Conservation (phyloP, 495 filamentous ascomycete genomes). For the Poronia punctata region DNA sequence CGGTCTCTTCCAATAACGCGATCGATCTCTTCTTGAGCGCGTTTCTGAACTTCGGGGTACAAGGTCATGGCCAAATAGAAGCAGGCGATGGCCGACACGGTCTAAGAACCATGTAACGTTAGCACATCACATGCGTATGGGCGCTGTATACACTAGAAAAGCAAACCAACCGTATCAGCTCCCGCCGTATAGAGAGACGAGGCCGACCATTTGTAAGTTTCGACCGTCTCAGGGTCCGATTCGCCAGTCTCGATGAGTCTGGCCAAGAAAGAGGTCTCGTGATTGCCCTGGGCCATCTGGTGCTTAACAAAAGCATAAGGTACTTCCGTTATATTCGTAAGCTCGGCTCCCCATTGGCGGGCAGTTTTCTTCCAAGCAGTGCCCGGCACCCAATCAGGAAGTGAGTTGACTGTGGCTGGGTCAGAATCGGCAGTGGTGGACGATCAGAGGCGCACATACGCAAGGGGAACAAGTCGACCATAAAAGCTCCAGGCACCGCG, state of each 20-base stretch:
- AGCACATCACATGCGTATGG: background rate
- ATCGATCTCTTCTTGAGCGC: conserved; percentile 47
- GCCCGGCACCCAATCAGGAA: conserved; percentile 45
- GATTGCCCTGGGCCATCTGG: conserved; percentile 30
- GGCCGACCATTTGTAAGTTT: conserved; percentile 37
- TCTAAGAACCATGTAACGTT: conserved; percentile 7
- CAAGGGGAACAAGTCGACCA: conserved; percentile 34
- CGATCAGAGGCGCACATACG: conserved; percentile 8
- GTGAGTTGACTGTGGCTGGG: conserved; percentile 21
- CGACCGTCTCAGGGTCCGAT: conserved; percentile 23
- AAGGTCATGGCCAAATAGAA: conserved; percentile 48
- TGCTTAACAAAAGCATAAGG: conserved; percentile 41
- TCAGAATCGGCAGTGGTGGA: background rate
- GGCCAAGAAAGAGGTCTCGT: conserved; percentile 35
- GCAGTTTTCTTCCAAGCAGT: conserved; percentile 36
- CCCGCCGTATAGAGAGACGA: conserved; percentile 40
- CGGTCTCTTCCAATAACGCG: conserved; percentile 39
- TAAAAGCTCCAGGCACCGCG: conserved; percentile 30
- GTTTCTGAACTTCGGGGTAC: conserved; percentile 23
- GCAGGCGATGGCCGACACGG: conserved; percentile 27
- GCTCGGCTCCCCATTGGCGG: conserved; percentile 19
- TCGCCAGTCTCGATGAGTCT: conserved; percentile 24
- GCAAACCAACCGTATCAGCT: conserved; percentile 32
- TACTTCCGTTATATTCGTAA: conserved; percentile 20
- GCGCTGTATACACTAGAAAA: conserved; percentile 4